A percentile compares a stretch with the other conserved stretches of the same genome.
These are phyloP conservation scores for Ascoidea tarda DNA, from an alignment of 805 yeast species.

Conservation along the genomic window DNA sequence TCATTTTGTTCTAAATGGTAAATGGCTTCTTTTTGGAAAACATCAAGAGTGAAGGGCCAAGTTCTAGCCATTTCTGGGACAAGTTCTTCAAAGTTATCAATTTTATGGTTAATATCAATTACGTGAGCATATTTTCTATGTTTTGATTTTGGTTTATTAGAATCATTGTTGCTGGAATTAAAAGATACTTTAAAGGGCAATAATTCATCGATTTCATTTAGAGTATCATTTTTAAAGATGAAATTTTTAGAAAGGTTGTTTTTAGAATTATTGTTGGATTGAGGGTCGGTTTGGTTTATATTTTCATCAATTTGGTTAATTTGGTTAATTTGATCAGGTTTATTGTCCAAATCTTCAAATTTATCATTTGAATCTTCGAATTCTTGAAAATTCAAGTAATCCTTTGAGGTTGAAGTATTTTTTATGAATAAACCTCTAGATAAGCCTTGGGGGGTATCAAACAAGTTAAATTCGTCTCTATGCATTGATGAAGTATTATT, in stretches of 20 bases:
- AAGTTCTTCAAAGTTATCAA: slow-evolving; percentile 74
- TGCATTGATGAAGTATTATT: slow-evolving; percentile 34
- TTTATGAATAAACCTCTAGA: slow-evolving; percentile 41
- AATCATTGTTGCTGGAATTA: slow-evolving; percentile 21
- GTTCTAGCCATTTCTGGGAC: slow-evolving; percentile 88
- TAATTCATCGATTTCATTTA: slow-evolving; percentile 24
- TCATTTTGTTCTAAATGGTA: slow-evolving; percentile 96
- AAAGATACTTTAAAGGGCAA: slow-evolving; percentile 37
- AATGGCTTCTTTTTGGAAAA: slow-evolving; percentile 93
- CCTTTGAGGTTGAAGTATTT: slow-evolving; percentile 11
- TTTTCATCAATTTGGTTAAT: slow-evolving; percentile 16
- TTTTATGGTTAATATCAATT: slow-evolving; percentile 71
- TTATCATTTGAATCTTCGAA: slow-evolving; percentile 4
- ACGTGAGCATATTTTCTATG: slow-evolving; percentile 87
- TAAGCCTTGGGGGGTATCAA: slow-evolving; percentile 75
- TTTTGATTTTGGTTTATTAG: slow-evolving; percentile 13
- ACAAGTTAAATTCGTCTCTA: slow-evolving; percentile 60
- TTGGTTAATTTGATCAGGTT: slow-evolving; percentile 12
- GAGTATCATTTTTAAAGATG: no score
- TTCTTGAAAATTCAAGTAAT: slow-evolving; percentile 6
- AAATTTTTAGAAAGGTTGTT: no score
- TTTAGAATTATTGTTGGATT: neutral
- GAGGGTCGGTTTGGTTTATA: neutral
- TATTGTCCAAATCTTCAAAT: slow-evolving; percentile 11
- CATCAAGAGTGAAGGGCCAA: slow-evolving; percentile 93